Base-by-base conservation (phyloP, 2,329 filamentous ascomycete species). In the Pseudogymnoascus sp. region DNA sequence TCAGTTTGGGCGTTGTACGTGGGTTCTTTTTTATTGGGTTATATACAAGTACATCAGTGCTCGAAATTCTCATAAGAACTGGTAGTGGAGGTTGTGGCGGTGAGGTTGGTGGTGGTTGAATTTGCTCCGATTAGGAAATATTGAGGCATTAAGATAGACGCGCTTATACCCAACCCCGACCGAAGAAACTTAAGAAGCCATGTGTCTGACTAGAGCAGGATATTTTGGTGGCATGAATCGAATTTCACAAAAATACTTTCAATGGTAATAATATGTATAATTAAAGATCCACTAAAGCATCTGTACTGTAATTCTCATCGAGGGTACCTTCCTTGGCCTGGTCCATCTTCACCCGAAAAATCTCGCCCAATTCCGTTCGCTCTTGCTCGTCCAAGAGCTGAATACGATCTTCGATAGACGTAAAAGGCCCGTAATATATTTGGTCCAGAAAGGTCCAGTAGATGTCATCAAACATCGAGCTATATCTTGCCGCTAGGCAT, bases 401-500 rank as follows among this genome's bases (percentile, higher is more conserved):
- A 5, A 18, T 18, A 7, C 37, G 37, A 16, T 18, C 37, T 16
- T 40, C 5, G 7, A 40, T 40, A 40, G 37, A 40, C 37, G 7
- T 16, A 12, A 40, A 40, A 1, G 37, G n/a, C 37, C 37, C 37
- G 8, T 40, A 40, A 16, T 40, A 40, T 40, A 40, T 16, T 40
- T 40, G 5, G 37, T 40, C 37, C 14, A 18, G 37, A 40, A 40
- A 40, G 6, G 38, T 18, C 67, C 64, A 67, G 38, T 64, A 69
- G 37, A 69, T 59, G 11, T 44, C 38, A 50, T 69, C 67, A 25
- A 68, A 62, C 21, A 66, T 65, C 28, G 64, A 66, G 59, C 66
- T 68, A 35, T 65, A 66, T 40, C 66, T 59, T 59, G 60, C 21
- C 31, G 61, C 67, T 63, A 63, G 61, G 42, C 66, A 56, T 35